These are phyloP conservation scores for Calonectria hongkongensis DNA, from an alignment of 2,329 filamentous ascomycete species.

Conservation along the genomic window DNA sequence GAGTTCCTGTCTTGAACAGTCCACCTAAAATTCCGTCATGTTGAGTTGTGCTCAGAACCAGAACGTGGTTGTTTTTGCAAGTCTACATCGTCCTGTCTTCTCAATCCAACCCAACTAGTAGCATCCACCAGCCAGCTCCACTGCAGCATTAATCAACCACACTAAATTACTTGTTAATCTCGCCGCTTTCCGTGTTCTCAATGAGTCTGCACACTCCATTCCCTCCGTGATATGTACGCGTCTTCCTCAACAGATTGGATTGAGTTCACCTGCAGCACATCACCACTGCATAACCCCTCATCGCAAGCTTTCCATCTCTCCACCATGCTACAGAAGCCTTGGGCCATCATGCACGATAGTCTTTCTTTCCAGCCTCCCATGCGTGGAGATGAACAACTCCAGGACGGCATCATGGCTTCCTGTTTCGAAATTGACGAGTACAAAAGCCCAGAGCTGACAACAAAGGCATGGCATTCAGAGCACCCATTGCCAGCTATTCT, in stretches of 20 bases:
- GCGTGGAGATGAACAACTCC: neutral
- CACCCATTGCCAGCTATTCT: constrained; percentile 45
- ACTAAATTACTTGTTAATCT: too few relatives aligned
- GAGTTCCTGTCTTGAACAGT: neutral
- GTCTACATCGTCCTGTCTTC: neutral
- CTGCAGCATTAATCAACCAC: neutral
- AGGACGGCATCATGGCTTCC: constrained; percentile 10
- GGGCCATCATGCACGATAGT: constrained; percentile 29
- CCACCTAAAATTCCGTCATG: neutral
- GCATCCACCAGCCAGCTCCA: neutral
- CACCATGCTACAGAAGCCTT: constrained; percentile 33
- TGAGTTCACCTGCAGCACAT: constrained; percentile 10
- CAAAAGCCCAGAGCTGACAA: constrained; percentile 40
- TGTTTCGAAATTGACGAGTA: constrained; percentile 33
- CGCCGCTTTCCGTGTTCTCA: neutral
- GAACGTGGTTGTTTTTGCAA: neutral
- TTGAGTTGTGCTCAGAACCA: neutral
- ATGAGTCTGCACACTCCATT: neutral
- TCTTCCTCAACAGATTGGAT: neutral
- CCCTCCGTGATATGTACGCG: neutral
- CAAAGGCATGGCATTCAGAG: constrained; percentile 37
- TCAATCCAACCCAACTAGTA: neutral
- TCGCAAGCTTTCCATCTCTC: constrained; percentile 18
- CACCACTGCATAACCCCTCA: constrained; percentile 16
- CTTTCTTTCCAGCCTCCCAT: constrained; percentile 31